These are phyloP conservation scores for Exophiala sp. DNA, from an alignment of 2,329 filamentous ascomycete genomes.

Conservation along the genomic window DNA sequence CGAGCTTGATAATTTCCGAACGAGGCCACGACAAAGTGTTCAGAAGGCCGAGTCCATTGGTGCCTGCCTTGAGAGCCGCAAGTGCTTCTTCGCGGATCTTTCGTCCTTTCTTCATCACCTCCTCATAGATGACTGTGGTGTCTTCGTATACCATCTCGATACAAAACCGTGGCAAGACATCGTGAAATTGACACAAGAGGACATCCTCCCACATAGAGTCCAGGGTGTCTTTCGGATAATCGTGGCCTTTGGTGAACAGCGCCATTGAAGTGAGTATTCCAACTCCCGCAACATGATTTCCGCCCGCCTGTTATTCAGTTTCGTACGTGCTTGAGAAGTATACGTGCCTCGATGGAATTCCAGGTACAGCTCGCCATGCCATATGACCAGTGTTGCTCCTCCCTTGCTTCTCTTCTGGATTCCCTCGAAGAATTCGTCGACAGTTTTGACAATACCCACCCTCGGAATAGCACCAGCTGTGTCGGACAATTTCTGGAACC, in stretches of 20 bases:
- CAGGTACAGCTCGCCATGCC: constrained; percentile 97
- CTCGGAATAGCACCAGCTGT: constrained; percentile 76
- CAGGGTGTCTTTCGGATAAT: constrained; percentile 85
- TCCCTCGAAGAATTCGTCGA: constrained; percentile 88
- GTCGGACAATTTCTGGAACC: constrained; percentile 87
- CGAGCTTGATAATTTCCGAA: constrained; percentile 65
- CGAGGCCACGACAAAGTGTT: constrained; percentile 88
- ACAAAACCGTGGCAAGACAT: constrained; percentile 87
- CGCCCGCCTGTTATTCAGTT: constrained; percentile 81
- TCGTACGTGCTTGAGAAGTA: constrained; percentile 95
- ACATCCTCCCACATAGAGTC: constrained; percentile 93
- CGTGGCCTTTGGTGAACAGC: constrained; percentile 69
- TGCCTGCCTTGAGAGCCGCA: constrained; percentile 58
- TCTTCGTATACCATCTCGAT: constrained; percentile 99
- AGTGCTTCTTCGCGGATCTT: constrained; percentile 68
- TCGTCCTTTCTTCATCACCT: constrained; percentile 73
- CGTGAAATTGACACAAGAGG: constrained; percentile 92
- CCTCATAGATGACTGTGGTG: constrained; percentile 80
- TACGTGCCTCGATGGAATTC: constrained; percentile 95
- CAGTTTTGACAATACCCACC: constrained; percentile 79
- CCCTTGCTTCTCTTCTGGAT: constrained; percentile 70
- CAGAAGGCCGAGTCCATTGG: constrained; percentile 57
- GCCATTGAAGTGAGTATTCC: constrained; percentile 84
- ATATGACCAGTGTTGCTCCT: constrained; percentile 76
- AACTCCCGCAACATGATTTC: constrained; percentile 83